These are phyloP conservation scores for Wickerhamia fluorescens DNA, from an alignment of 805 yeast species.

Conservation along the genomic window DNA sequence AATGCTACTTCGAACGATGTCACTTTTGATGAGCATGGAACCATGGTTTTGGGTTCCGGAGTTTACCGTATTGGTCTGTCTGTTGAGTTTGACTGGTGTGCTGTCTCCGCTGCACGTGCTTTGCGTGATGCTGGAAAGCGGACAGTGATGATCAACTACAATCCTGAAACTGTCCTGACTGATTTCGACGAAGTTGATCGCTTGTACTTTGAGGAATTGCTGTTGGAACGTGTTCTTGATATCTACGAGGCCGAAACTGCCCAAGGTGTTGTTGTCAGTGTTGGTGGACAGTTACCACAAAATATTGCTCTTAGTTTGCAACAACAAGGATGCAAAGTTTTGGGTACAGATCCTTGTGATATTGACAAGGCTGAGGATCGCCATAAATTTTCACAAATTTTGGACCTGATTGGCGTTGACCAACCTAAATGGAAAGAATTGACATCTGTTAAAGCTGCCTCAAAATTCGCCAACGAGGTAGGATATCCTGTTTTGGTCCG, in stretches of 20 bases:
- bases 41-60: conserved; percentile 96
- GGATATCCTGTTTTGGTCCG: conserved; percentile 95
- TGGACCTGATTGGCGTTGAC: conserved; percentile 88
- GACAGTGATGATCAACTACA: conserved; percentile 94
- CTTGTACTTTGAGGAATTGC: conserved; percentile 90
- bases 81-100: conserved; percentile 99
- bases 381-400: conserved; percentile 91
- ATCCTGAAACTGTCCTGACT: conserved; percentile 97
- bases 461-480: conserved; percentile 74
- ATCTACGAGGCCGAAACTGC: conserved; percentile 90
- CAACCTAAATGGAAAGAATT: conserved; percentile 98
- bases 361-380: conserved; percentile 98
- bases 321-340: conserved; percentile 73
- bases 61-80: conserved; percentile 98
- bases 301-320: conserved; percentile 87
- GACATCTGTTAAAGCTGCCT: conserved; percentile 79
- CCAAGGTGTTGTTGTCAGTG: conserved; percentile 88
- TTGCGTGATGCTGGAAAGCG: conserved; percentile 80
- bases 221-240: conserved; percentile 95
- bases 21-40: conserved; percentile 80
- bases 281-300: conserved; percentile 98
- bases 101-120: conserved; percentile 93
- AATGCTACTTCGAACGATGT: conserved; percentile 85
- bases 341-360: conserved; percentile 92
- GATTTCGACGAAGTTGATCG: conserved; percentile 98